These are phyloP conservation scores for Mallotus japonicus DNA, from an alignment of 441 rosid species.

Conservation along the genomic window DNA sequence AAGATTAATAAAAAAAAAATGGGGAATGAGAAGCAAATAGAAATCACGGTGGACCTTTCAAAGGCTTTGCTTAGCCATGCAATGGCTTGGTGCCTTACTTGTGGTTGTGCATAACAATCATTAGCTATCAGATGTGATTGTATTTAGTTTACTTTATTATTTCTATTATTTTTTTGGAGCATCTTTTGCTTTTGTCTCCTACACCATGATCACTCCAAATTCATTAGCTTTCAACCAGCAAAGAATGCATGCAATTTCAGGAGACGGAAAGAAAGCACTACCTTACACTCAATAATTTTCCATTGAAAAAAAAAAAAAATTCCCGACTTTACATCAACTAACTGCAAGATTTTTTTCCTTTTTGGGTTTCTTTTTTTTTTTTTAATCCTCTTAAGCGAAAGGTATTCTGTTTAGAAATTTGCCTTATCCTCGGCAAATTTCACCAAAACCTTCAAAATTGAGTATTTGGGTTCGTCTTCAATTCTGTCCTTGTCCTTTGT, in stretches of 20 bases:
- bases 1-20: not conserved
- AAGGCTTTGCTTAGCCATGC: too few relatives aligned
- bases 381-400: not conserved
- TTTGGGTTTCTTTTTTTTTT: not conserved
- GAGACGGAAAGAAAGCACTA: not conserved
- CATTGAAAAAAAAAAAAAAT: slow-evolving; percentile 44
- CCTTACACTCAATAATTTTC: slow-evolving; percentile 35
- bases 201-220: too few relatives aligned
- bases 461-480: slow-evolving; percentile 50
- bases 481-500: slow-evolving; percentile 43
- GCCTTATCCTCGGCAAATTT: slow-evolving; percentile 65
- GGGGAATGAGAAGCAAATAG: not conserved
- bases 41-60: not conserved
- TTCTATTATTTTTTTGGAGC: too few relatives aligned
- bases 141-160: too few relatives aligned
- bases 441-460: slow-evolving; percentile 84
- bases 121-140: too few relatives aligned
- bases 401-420: slow-evolving; percentile 53
- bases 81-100: not conserved
- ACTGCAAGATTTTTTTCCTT: slow-evolving; percentile 22
- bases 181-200: too few relatives aligned
- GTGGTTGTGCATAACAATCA: not conserved
- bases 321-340: slow-evolving; percentile 61
- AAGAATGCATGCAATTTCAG: too few relatives aligned
- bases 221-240: too few relatives aligned